Evolutionary conservation across 2,329 filamentous ascomycete species (phyloP), one percentile per base, ranked within the genome.

Genomic region (Phialemonium atrogriseum): DNA sequence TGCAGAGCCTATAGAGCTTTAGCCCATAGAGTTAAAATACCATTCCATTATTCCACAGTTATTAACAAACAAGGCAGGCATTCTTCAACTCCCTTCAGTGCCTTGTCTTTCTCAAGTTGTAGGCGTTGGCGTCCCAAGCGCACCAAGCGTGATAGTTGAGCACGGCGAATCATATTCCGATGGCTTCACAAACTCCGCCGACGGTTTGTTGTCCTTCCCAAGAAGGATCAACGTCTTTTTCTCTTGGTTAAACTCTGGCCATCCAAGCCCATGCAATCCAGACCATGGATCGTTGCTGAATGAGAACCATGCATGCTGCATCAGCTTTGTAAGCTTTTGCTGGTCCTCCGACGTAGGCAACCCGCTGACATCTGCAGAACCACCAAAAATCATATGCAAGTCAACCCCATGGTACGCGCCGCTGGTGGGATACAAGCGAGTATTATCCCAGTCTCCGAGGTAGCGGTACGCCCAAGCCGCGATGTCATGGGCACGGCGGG

Each of bases 371-470:
- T 56, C 51, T 4, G 34, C 49, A 1, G 56, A 57, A 2, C 50
- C 58, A 1, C 62, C 62, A 35, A 67, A 66, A 11, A 67, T 47
- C 57, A 68, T 66, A 35, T 64, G 57, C 31, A 68, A 31, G 19
- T 68, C 65, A 1, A 55, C 54, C 0, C 62, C 68, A 30, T 71
- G 67, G 38, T 69, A 72, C 1, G 64, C 62, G 4, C 63, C 62
- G 24, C 61, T 66, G 5, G 50, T 55, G 0, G 55, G 52, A 33
- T 61, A 66, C 15, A 70, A 48, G 0, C 62, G 51, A 2, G 61
- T 60, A 35, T 68, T 70, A 18, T 59, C 40, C 61, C 64, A 72
- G 40, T 70, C 64, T 13, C 56, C 66, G 30, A 63, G 54, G 42
- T 67, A 71, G 18, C 65, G 60, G 27, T 60, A 67, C 4, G 53